A percentile compares a stretch with the other conserved stretches of the same genome.
Evolutionary conservation across 2,329 filamentous ascomycete species (phyloP).

Genomic region (Albophoma yamanashiensis): DNA sequence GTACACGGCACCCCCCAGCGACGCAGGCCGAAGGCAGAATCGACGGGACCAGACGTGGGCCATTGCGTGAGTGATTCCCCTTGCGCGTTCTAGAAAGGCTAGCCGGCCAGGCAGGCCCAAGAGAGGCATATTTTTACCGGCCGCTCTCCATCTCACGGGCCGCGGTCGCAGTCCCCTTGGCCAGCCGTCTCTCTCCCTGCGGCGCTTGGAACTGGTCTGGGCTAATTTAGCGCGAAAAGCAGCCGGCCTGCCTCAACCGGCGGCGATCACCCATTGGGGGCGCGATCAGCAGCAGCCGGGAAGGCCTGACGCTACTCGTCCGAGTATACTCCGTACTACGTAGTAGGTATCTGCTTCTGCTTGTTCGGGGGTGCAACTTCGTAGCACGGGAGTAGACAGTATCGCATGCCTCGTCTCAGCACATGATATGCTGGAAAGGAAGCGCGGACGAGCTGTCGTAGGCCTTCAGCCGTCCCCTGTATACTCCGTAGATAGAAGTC

Average conservation of each 20-base stretch:
- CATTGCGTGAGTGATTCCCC: not conserved
- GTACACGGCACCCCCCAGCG: not conserved
- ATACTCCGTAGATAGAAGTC: not conserved
- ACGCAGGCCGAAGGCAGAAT: not conserved
- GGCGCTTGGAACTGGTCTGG: not conserved
- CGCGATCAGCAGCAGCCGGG: not conserved
- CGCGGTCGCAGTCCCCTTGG: not conserved
- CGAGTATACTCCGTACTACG: no score
- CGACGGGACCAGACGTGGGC: not conserved
- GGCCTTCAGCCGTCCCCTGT: not conserved
- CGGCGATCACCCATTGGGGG: not conserved
- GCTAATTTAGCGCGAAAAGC: not conserved
- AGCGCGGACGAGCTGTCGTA: not conserved
- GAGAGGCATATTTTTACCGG: not conserved
- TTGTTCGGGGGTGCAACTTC: not conserved
- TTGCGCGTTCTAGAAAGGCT: not conserved
- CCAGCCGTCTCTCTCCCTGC: not conserved
- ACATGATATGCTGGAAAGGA: not conserved
- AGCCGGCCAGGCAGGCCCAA: not conserved
- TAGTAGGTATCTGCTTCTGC: not conserved
- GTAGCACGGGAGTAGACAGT: no score
- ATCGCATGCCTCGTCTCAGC: not conserved
- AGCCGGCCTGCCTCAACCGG: not conserved
- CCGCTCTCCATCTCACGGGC: not conserved
- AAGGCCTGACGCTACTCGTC: not conserved